phyloP scores from a whole-genome alignment of 1,139 yeast species.

The Pichia sp. region DNA sequence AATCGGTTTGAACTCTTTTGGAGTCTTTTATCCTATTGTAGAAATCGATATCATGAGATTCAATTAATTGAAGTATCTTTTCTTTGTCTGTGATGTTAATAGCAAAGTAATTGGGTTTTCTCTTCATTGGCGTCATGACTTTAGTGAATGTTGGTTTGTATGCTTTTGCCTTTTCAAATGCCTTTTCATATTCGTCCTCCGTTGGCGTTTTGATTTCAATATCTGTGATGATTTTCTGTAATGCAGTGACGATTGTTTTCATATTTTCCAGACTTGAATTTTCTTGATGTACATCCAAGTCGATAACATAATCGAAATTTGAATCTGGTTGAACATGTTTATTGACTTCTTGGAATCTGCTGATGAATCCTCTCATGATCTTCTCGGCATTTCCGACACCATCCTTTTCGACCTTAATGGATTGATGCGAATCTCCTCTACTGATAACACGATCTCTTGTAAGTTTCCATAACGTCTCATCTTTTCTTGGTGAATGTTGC shows the following conservation, averaged over 20 bases:
- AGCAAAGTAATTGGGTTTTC: constrained; percentile 41
- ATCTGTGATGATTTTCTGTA: constrained; percentile 46
- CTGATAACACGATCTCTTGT: constrained; percentile 58
- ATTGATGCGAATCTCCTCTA: constrained; percentile 91
- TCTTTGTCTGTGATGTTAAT: constrained; percentile 28
- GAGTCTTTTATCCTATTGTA: background rate
- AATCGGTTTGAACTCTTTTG: constrained; percentile 49
- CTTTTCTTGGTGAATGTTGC: constrained; percentile 33
- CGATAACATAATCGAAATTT: constrained; percentile 61
- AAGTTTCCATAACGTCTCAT: constrained; percentile 42
- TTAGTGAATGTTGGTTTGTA: constrained; percentile 55
- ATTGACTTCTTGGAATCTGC: constrained; percentile 63
- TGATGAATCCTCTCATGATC: constrained; percentile 73
- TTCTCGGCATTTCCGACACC: constrained; percentile 47
- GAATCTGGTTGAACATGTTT: constrained; percentile 55
- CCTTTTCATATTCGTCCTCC: constrained; percentile 37
- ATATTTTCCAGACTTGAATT: constrained; percentile 57
- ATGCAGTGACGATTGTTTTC: constrained; percentile 38
- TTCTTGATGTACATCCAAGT: constrained; percentile 43
- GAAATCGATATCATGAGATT: constrained; percentile 10
- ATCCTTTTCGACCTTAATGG: constrained; percentile 57
- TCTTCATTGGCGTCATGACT: constrained; percentile 20
- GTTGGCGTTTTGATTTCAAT: constrained; percentile 45
- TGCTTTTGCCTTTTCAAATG: constrained; percentile 48
- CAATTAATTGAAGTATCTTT: background rate